These are phyloP conservation scores for Monilinia laxa DNA, from an alignment of 2,329 filamentous ascomycete genomes.

Conservation along the genomic window DNA sequence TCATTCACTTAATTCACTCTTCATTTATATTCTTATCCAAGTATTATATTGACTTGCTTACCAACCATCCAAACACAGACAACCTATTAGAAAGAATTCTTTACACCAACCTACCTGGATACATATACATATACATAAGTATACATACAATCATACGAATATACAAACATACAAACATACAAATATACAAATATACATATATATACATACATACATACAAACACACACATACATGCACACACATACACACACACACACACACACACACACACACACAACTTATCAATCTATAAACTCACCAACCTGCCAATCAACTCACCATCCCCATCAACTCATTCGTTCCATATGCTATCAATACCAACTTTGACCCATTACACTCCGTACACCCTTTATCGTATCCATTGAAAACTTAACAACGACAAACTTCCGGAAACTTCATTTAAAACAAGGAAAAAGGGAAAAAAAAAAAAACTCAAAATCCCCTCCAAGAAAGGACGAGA, in stretches of 20 bases:
- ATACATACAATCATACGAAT: too few species aligned
- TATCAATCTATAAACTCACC: background rate
- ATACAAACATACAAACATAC: too few species aligned
- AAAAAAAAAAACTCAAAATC: too few species aligned
- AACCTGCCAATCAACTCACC: background rate
- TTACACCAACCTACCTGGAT: too few species aligned
- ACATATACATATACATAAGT: too few species aligned
- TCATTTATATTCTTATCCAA: background rate
- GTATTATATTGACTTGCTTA: background rate
- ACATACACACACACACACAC: too few species aligned
- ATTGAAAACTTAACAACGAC: background rate
- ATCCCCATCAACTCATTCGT: background rate
- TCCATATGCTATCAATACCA: conserved; percentile 18
- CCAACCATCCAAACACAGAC: background rate
- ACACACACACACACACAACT: too few species aligned
- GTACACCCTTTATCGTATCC: conserved; percentile 21
- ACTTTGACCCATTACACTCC: conserved; percentile 8
- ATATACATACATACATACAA: too few species aligned
- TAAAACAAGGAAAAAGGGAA: background rate
- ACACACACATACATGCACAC: too few species aligned
- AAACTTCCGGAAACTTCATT: background rate
- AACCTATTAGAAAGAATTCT: background rate
- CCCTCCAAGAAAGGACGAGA: conserved; percentile 16
- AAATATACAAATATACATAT: too few species aligned
- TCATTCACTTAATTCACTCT: background rate